Percentiles rank a stretch among this genome's conserved stretches.
Conservation (phyloP, 2,329 filamentous ascomycete species). For the Fonsecaea nubica region DNA sequence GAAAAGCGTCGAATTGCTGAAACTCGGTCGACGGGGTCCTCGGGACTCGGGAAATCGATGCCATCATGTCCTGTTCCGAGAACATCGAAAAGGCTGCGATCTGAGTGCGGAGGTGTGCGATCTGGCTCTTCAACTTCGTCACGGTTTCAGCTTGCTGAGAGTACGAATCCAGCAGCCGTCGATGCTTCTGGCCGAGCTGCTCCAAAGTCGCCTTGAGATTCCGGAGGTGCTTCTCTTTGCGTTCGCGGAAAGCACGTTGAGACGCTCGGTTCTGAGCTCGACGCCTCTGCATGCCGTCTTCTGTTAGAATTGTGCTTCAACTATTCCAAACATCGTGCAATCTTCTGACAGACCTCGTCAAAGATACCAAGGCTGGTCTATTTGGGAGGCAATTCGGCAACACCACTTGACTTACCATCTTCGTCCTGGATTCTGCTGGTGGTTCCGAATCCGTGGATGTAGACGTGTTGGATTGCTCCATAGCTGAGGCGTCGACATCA, state of each 20-base stretch:
- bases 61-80: background rate
- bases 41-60: background rate
- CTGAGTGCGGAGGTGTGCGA: constrained; percentile 15
- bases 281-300: constrained; percentile 12
- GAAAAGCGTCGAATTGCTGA: constrained; percentile 20
- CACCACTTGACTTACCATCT: constrained; percentile 11
- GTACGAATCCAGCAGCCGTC: constrained; percentile 14
- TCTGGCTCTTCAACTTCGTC: constrained; percentile 3
- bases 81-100: constrained; percentile 8
- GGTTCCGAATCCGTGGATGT: constrained; percentile 17
- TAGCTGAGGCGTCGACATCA: constrained; percentile 8
- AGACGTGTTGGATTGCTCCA: constrained; percentile 5
- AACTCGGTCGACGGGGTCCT: background rate
- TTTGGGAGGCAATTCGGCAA: background rate
- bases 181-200: constrained; percentile 12
- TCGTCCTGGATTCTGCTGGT: constrained; percentile 4
- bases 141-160: constrained; percentile 12
- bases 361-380: background rate
- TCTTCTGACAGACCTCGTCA: background rate
- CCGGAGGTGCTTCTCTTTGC: constrained; percentile 18
- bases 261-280: constrained; percentile 22
- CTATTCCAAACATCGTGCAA: background rate
- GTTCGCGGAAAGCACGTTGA: constrained; percentile 22
- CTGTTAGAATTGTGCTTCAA: background rate
- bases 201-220: constrained; percentile 15